These are phyloP conservation scores for Taphrina wiesneri DNA, from an alignment of 1,139 yeast genomes.

Conservation along the genomic window DNA sequence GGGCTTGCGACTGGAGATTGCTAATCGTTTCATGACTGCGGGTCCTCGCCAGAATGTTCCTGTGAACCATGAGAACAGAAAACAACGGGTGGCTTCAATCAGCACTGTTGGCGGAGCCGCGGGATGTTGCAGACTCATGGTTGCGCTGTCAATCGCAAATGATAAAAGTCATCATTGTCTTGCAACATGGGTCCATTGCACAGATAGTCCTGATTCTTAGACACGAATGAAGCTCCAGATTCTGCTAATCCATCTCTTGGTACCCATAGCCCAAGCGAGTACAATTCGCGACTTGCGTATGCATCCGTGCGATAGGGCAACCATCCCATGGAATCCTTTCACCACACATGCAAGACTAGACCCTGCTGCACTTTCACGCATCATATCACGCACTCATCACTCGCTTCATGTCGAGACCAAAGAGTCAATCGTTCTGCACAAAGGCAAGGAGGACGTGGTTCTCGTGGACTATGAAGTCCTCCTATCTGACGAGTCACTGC, in stretches of 20 bases:
- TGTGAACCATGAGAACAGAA: not conserved
- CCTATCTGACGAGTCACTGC: not conserved
- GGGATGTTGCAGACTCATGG: not conserved
- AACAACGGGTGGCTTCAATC: not conserved
- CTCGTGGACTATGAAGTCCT: not conserved
- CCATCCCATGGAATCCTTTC: slow-evolving; percentile 16
- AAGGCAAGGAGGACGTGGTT: slow-evolving; percentile 2
- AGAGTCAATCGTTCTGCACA: not conserved
- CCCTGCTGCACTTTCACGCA: not conserved
- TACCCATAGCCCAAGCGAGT: not conserved
- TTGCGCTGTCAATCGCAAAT: not conserved
- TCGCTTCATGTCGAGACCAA: not conserved
- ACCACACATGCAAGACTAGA: slow-evolving; percentile 2
- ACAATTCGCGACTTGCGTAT: not conserved
- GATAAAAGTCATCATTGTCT: not conserved
- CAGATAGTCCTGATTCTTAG: not conserved
- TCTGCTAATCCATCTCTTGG: not conserved
- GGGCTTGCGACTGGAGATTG: not conserved
- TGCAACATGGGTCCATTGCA: not conserved
- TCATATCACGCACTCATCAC: slow-evolving; percentile 4
- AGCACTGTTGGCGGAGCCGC: not conserved
- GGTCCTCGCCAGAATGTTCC: too few species aligned
- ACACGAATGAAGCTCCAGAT: not conserved
- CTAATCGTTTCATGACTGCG: not conserved
- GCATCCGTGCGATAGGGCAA: slow-evolving; percentile 6